Evolutionary conservation across 495 filamentous ascomycete species (phyloP).

Genomic region (Penicillium lagena): DNA sequence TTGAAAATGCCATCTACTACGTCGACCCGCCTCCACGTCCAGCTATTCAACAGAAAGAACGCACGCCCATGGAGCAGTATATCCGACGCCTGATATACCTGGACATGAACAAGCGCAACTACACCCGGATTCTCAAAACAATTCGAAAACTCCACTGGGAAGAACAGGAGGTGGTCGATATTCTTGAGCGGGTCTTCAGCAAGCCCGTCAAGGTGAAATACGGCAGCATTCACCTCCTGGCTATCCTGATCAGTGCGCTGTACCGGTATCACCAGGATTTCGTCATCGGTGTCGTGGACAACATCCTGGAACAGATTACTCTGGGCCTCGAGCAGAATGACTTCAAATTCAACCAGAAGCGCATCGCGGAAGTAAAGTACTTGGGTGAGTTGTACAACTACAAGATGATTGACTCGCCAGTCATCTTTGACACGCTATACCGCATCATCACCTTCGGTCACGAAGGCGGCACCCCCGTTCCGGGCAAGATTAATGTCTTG

Average conservation of each 20-base stretch:
- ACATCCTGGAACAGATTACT: constrained; percentile 80
- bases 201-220: constrained; percentile 97
- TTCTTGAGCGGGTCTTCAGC: constrained; percentile 86
- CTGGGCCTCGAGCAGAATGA: constrained; percentile 91
- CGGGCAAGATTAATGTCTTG: constrained; percentile 64
- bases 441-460: constrained; percentile 90
- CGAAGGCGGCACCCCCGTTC: constrained; percentile 72
- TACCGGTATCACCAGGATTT: constrained; percentile 91
- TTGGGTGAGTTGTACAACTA: constrained; percentile 97
- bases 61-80: constrained; percentile 87
- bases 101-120: constrained; percentile 90
- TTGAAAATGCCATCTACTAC: constrained; percentile 98
- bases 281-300: constrained; percentile 80
- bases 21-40: constrained; percentile 91
- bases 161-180: constrained; percentile 75
- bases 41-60: constrained; percentile 93
- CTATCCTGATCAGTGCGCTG: constrained; percentile 80
- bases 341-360: constrained; percentile 96
- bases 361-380: constrained; percentile 94
- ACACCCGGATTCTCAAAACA: constrained; percentile 86
- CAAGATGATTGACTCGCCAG: constrained; percentile 89
- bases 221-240: constrained; percentile 91
- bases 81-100: constrained; percentile 85
- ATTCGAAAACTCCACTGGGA: constrained; percentile 97
- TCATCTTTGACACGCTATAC: constrained; percentile 94